Conservation (phyloP, 352 stramenopile genomes). For the Phytophthora kernoviae region DNA sequence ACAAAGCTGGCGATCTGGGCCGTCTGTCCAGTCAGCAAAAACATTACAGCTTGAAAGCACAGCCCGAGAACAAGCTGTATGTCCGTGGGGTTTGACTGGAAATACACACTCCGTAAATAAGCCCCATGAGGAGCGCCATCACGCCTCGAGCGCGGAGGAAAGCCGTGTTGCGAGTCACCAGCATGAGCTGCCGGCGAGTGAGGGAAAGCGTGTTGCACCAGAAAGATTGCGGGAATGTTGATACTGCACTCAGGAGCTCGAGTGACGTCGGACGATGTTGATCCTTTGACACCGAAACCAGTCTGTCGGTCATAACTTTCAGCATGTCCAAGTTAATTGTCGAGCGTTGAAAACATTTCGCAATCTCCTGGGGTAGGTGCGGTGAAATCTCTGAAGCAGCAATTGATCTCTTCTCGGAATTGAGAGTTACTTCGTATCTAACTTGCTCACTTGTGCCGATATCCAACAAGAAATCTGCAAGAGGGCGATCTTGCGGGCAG, state of each 20-base stretch:
- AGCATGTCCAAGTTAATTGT: neutral
- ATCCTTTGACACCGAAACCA: constrained; percentile 12
- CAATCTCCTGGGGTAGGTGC: constrained; percentile 3
- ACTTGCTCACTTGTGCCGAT: constrained; percentile 34
- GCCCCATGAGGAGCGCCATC: constrained; percentile 33
- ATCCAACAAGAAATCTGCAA: constrained; percentile 45
- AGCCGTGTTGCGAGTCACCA: constrained; percentile 27
- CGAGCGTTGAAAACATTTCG: constrained; percentile 9
- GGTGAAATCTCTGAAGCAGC: neutral
- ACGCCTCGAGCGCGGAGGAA: constrained; percentile 28
- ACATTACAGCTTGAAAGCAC: constrained; percentile 75
- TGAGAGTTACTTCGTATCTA: constrained; percentile 20
- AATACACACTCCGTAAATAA: constrained; percentile 39
- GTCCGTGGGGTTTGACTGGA: constrained; percentile 20
- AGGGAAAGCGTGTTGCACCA: constrained; percentile 23
- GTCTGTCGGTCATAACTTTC: constrained; percentile 9
- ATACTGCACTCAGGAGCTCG: neutral
- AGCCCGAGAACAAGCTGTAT: constrained; percentile 51
- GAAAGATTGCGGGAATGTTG: constrained; percentile 26
- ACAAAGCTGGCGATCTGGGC: constrained; percentile 62
- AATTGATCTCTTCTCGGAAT: neutral
- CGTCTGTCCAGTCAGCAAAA: constrained; percentile 62
- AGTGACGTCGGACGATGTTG: constrained; percentile 12
- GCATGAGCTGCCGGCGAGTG: constrained; percentile 26
- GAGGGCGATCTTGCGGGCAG: constrained; percentile 32